These are phyloP conservation scores for Letharia lupina DNA, from an alignment of 495 filamentous ascomycete genomes.

Conservation along the genomic window DNA sequence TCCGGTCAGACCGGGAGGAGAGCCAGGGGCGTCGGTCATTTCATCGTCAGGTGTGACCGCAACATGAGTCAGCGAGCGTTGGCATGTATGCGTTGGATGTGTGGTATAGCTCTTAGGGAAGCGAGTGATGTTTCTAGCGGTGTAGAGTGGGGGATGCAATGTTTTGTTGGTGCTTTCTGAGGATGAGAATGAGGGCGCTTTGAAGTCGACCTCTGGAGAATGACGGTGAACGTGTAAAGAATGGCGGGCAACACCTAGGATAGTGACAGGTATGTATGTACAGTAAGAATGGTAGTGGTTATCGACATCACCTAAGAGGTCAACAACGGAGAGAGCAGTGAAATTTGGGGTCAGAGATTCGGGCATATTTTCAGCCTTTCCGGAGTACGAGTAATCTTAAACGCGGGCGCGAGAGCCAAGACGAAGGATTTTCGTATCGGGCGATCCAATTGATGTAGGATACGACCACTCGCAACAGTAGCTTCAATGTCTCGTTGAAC, in stretches of 20 bases:
- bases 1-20: constrained; percentile 72
- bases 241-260: constrained; percentile 14
- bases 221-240: constrained; percentile 18
- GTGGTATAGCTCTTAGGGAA: neutral
- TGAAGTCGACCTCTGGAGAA: constrained; percentile 1
- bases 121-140: constrained; percentile 6
- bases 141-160: constrained; percentile 11
- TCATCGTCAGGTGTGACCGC: constrained; percentile 29
- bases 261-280: constrained; percentile 23
- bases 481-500: neutral
- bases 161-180: constrained; percentile 5
- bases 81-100: constrained; percentile 8
- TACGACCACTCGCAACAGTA: neutral
- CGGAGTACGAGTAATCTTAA: neutral
- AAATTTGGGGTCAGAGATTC: neutral
- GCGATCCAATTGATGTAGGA: neutral
- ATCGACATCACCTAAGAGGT: constrained; percentile 3
- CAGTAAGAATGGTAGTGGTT: constrained; percentile 14
- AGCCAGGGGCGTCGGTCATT: constrained; percentile 62
- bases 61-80: constrained; percentile 15
- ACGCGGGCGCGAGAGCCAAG: neutral
- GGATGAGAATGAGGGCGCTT: constrained; percentile 14
- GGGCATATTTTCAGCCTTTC: neutral
- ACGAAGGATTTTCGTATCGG: neutral
- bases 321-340: neutral